These are phyloP conservation scores for Fusarium temperatum DNA, from an alignment of 2,329 filamentous ascomycete genomes.

Conservation along the genomic window DNA sequence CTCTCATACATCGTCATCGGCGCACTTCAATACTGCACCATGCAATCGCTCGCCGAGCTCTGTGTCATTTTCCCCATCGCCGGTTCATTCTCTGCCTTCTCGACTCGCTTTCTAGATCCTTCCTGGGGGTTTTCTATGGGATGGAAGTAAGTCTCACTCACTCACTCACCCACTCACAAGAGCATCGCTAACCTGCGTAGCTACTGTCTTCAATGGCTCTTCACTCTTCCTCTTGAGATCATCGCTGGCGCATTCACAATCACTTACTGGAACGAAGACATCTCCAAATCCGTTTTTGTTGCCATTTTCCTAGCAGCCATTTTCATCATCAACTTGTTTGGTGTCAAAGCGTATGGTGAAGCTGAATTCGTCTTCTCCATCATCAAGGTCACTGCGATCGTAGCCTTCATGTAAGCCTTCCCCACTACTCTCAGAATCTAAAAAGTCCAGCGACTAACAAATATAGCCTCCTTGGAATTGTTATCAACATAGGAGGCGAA, in stretches of 20 bases:
- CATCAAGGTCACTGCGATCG: slow-evolving; percentile 84
- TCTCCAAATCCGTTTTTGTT: slow-evolving; percentile 80
- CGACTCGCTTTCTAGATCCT: slow-evolving; percentile 92
- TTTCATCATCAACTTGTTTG: slow-evolving; percentile 84
- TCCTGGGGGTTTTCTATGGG: slow-evolving; percentile 97
- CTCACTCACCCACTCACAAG: too few relatives aligned
- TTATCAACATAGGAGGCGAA: slow-evolving; percentile 84
- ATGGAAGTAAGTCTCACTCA: slow-evolving; percentile 74
- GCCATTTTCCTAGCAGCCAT: slow-evolving; percentile 82
- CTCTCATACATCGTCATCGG: slow-evolving; percentile 82
- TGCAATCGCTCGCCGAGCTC: slow-evolving; percentile 91
- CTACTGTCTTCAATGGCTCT: slow-evolving; percentile 88
- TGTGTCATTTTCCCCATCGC: slow-evolving; percentile 90
- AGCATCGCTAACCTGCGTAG: slow-evolving; percentile 49
- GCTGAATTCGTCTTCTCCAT: slow-evolving; percentile 89
- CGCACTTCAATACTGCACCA: slow-evolving; percentile 88
- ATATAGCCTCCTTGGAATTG: slow-evolving; percentile 78
- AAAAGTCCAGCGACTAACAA: not conserved
- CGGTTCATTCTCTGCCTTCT: slow-evolving; percentile 91
- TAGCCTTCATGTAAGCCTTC: slow-evolving; percentile 82
- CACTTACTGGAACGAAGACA: slow-evolving; percentile 74
- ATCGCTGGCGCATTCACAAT: slow-evolving; percentile 88
- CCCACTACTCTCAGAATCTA: fast-evolving
- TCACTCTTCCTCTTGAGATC: slow-evolving; percentile 84
- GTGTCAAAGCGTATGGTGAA: slow-evolving; percentile 90